Conservation (phyloP, 1,284 basidiomycete genomes). For the Austroboletus novae-zelandiae region DNA sequence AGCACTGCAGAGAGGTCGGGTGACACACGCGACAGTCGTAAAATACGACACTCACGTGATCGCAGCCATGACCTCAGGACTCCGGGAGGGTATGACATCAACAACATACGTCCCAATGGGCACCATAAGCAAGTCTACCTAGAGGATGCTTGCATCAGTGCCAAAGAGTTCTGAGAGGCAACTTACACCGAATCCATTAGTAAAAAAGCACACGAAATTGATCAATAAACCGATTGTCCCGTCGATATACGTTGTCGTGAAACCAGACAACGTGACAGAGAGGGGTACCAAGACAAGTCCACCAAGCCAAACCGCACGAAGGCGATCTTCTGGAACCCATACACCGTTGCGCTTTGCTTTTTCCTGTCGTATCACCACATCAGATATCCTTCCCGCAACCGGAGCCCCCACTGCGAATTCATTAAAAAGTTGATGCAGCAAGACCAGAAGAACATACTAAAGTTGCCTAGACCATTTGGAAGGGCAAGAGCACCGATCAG, state of each 20-base stretch:
- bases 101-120: constrained; percentile 56
- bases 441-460: constrained; percentile 36
- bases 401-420: constrained; percentile 46
- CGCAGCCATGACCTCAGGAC: constrained; percentile 53
- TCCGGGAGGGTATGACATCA: constrained; percentile 50
- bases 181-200: constrained; percentile 50
- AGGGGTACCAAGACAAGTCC: constrained; percentile 40
- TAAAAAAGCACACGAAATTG: constrained; percentile 43
- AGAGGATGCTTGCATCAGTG: neutral
- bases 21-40: neutral
- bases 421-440: neutral
- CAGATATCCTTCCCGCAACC: constrained; percentile 52
- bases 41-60: constrained; percentile 30
- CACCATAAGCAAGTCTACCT: constrained; percentile 48
- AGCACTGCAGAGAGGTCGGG: constrained; percentile 33
- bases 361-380: constrained; percentile 45
- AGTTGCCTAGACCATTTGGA: constrained; percentile 59
- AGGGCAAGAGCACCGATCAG: constrained; percentile 61
- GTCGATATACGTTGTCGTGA: constrained; percentile 35
- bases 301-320: constrained; percentile 49
- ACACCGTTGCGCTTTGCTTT: constrained; percentile 46
- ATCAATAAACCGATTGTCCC: constrained; percentile 41
- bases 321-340: constrained; percentile 61
- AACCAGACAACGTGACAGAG: constrained; percentile 23
- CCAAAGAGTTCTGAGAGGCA: neutral